A percentile compares a stretch with the other conserved stretches of the same genome.
phyloP scores from a whole-genome alignment of 768 basidiomycete species.

The Lyophyllum atratum region DNA sequence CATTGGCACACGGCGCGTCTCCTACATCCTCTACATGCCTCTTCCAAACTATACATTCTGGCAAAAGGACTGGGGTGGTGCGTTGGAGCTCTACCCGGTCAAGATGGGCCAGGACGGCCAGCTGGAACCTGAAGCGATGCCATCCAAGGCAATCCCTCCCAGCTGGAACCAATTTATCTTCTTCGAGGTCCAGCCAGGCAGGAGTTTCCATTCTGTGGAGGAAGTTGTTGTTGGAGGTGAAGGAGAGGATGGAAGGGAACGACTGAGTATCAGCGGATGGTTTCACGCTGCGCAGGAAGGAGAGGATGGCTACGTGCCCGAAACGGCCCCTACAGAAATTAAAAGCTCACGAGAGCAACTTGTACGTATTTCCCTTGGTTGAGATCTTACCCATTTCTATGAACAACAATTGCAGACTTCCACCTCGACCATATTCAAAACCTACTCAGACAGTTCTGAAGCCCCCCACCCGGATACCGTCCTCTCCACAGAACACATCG shows the following conservation, averaged over 20 bases:
- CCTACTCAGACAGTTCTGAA: constrained; percentile 48
- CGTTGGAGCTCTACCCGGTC: constrained; percentile 90
- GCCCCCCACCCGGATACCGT: constrained; percentile 51
- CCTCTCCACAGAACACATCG: constrained; percentile 58
- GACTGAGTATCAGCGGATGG: constrained; percentile 95
- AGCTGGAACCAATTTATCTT: constrained; percentile 90
- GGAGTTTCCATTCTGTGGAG: constrained; percentile 95
- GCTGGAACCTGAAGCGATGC: constrained; percentile 68
- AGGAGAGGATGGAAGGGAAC: constrained; percentile 64
- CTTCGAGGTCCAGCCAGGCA: constrained; percentile 92
- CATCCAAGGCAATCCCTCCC: constrained; percentile 69
- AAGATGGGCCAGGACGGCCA: constrained; percentile 58
- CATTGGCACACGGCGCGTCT: constrained; percentile 90
- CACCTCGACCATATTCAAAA: constrained; percentile 59
- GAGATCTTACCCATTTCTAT: constrained; percentile 6
- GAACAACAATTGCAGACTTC: constrained; percentile 46
- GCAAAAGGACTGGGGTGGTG: constrained; percentile 91
- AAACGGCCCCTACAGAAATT: constrained; percentile 41
- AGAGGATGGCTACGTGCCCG: constrained; percentile 80
- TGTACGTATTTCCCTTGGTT: constrained; percentile 50
- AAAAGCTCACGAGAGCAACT: constrained; percentile 93
- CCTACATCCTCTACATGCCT: constrained; percentile 97
- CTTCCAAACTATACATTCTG: constrained; percentile 72
- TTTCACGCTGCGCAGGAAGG: constrained; percentile 92
- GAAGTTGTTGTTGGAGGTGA: constrained; percentile 87